These are phyloP conservation scores for Penicillium sp. DNA, from an alignment of 2,329 filamentous ascomycete species.

Conservation along the genomic window DNA sequence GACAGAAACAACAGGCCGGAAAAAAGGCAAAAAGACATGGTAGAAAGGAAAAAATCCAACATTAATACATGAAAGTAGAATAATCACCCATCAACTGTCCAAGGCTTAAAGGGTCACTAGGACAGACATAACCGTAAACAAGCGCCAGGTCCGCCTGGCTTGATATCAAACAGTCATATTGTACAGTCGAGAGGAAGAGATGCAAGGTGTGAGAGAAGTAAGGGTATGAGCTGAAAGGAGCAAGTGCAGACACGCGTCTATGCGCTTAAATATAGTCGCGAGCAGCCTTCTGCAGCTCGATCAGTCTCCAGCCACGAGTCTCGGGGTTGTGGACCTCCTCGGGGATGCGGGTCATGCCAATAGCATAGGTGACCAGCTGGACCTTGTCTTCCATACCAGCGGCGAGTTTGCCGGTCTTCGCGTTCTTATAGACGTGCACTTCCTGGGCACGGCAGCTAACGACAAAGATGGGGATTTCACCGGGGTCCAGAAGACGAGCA, in stretches of 20 bases:
- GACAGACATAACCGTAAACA: conserved; percentile 26
- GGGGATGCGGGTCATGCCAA: conserved; percentile 86
- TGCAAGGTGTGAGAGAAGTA: conserved; percentile 20
- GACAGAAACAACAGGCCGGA: conserved; percentile 1
- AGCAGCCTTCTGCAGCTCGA: conserved; percentile 97
- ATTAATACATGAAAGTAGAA: conserved; percentile 25
- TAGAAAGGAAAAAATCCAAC: conserved; percentile 12
- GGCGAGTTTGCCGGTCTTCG: conserved; percentile 81
- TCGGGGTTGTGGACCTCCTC: conserved; percentile 97
- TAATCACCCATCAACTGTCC: conserved; percentile 15
- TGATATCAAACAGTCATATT: conserved; percentile 38
- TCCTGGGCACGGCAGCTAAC: conserved; percentile 95
- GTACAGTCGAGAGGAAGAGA: conserved; percentile 35
- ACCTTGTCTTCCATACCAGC: conserved; percentile 99
- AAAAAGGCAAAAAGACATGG: conserved; percentile 6
- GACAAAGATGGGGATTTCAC: conserved; percentile 77
- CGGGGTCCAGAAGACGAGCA: conserved; percentile 46
- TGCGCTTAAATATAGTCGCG: conserved; percentile 70
- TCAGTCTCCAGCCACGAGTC: conserved; percentile 92
- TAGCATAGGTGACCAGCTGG: conserved; percentile 95
- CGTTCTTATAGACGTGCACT: conserved; percentile 92
- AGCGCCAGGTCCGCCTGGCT: conserved; percentile 34
- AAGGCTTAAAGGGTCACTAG: conserved; percentile 19
- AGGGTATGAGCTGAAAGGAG: conserved; percentile 14
- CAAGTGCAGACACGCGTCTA: neutral